These are phyloP conservation scores for Linum lewisii DNA, from an alignment of 345 rosid species.

Conservation along the genomic window DNA sequence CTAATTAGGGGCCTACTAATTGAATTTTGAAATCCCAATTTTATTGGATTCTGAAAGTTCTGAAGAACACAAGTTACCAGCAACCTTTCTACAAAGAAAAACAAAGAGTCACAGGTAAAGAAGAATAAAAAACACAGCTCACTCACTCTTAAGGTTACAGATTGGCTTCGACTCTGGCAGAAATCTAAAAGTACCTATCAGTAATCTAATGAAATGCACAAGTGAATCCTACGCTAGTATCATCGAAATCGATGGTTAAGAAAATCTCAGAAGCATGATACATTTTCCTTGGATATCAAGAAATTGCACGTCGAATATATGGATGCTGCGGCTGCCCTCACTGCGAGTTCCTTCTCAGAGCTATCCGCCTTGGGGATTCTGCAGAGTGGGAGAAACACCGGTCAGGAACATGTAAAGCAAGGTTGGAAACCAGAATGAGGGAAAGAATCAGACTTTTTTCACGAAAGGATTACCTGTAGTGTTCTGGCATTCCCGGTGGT, in stretches of 20 bases:
- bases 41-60: too few species aligned
- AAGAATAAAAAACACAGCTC: not conserved
- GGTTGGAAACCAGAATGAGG: too few species aligned
- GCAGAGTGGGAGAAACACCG: slow-evolving; percentile 13
- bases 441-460: not conserved
- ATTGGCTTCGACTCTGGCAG: not conserved
- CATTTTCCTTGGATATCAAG: slow-evolving; percentile 54
- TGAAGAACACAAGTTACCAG: not conserved
- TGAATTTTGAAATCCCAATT: too few species aligned
- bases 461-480: slow-evolving; percentile 28
- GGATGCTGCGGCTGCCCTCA: slow-evolving; percentile 96
- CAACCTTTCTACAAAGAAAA: not conserved
- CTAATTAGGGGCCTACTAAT: too few species aligned
- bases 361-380: slow-evolving; percentile 37
- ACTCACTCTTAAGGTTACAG: slow-evolving; percentile 10
- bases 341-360: slow-evolving; percentile 52
- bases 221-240: not conserved
- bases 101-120: not conserved
- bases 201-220: slow-evolving; percentile 9
- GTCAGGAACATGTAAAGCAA: not conserved
- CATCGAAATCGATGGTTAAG: not conserved
- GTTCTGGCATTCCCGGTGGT: slow-evolving; percentile 26
- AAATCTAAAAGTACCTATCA: slow-evolving; percentile 2
- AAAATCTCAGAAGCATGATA: slow-evolving; percentile 46
- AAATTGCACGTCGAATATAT: slow-evolving; percentile 81